A percentile compares a stretch with the other conserved stretches of the same genome.
Conservation (phyloP, 2,329 filamentous ascomycete genomes). For the Xylaria multiplex region DNA sequence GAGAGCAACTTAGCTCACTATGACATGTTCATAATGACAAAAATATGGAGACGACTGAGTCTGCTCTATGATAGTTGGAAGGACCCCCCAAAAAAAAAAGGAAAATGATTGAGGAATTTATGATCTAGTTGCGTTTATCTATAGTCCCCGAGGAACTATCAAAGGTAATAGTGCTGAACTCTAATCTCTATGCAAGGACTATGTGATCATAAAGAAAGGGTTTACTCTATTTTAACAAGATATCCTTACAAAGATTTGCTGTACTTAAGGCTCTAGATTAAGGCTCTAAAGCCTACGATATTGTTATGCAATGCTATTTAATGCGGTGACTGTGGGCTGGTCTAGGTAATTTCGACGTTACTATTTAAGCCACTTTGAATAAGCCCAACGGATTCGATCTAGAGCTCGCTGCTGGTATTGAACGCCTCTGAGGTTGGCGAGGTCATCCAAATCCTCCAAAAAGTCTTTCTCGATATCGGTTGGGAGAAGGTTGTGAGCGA, state of each 20-base stretch:
- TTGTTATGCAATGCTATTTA: conserved; percentile 22
- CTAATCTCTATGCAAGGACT: not conserved
- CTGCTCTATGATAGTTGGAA: not conserved
- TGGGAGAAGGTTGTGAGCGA: conserved; percentile 75
- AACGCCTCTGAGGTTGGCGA: conserved; percentile 84
- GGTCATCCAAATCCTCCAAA: conserved; percentile 84
- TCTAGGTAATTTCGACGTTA: not conserved
- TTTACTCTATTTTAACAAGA: not conserved
- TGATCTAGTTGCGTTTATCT: not conserved
- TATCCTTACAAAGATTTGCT: not conserved
- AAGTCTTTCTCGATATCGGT: conserved; percentile 83
- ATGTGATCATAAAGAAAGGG: not conserved
- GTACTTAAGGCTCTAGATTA: not conserved
- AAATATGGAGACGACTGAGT: not conserved
- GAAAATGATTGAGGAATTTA: too few species aligned
- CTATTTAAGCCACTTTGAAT: conserved; percentile 75
- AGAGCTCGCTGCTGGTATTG: conserved; percentile 81
- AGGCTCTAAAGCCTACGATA: not conserved
- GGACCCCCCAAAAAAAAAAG: not conserved
- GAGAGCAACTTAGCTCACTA: not conserved
- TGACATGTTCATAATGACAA: not conserved
- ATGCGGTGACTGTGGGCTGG: not conserved
- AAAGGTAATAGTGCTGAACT: not conserved
- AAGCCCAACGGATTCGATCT: conserved; percentile 89
- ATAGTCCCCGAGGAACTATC: not conserved